Conservation (phyloP, 2,329 filamentous ascomycete genomes). For the Venturia effusa region DNA sequence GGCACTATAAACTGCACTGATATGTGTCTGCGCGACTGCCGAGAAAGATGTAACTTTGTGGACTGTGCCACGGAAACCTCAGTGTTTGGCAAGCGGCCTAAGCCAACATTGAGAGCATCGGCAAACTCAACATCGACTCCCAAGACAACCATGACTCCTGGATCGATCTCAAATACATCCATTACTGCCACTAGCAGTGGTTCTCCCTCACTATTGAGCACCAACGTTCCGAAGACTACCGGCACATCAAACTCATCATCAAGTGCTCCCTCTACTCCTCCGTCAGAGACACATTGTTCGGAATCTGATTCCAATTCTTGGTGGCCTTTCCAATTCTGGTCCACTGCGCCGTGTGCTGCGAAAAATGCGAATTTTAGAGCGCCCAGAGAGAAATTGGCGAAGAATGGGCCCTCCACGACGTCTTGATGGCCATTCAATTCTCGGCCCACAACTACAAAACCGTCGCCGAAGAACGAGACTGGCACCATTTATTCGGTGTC, state of each 20-base stretch:
- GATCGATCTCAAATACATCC: background rate
- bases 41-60: conserved; percentile 1
- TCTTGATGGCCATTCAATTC: background rate
- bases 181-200: background rate
- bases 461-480: background rate
- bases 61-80: background rate
- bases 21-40: conserved; percentile 8
- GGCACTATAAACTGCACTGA: conserved; percentile 4
- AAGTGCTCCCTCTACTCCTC: background rate
- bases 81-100: background rate
- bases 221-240: background rate
- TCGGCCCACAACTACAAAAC: background rate
- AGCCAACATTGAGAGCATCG: background rate
- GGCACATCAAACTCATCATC: background rate
- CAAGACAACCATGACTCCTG: background rate
- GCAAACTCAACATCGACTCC: background rate
- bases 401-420: background rate
- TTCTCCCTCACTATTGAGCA: background rate
- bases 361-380: background rate
- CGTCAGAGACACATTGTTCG: background rate
- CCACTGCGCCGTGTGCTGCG: background rate
- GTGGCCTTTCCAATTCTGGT: background rate
- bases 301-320: background rate
- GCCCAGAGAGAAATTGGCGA: background rate
- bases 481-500: background rate